phyloP scores from a whole-genome alignment of 23 red algal genomes.

The Gracilaria caudata region DNA sequence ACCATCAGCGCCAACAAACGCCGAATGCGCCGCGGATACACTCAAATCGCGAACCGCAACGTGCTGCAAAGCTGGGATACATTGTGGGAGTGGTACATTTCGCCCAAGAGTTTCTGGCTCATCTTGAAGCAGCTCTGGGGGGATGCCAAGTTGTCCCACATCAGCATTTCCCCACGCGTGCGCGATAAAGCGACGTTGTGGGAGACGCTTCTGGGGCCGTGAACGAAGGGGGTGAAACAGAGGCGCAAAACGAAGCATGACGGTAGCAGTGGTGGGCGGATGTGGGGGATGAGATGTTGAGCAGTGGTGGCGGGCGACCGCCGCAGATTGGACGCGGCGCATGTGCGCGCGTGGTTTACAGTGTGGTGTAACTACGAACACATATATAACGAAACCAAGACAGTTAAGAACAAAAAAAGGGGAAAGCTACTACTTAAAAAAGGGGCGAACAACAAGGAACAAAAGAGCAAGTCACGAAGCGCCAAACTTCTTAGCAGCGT shows the following conservation, averaged over 20 bases:
- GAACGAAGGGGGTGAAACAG: not conserved
- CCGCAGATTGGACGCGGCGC: not conserved
- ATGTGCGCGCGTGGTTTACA: not conserved
- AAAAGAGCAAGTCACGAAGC: not conserved
- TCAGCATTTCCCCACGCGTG: slow-evolving; percentile 67
- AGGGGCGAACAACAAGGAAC: not conserved
- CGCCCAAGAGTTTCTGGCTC: slow-evolving; percentile 48
- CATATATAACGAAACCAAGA: not conserved
- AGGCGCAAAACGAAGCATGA: not conserved
- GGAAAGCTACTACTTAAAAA: not conserved
- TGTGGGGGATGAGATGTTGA: not conserved
- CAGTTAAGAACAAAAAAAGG: not conserved
- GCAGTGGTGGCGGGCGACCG: not conserved
- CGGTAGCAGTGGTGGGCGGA: not conserved
- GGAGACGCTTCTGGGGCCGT: not conserved
- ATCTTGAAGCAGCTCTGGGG: not conserved
- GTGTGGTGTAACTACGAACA: not conserved
- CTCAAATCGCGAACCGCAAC: slow-evolving; percentile 1
- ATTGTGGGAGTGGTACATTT: not conserved
- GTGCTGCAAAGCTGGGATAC: slow-evolving; percentile 19
- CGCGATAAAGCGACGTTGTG: not conserved
- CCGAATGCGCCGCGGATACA: slow-evolving; percentile 31
- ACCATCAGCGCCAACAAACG: slow-evolving; percentile 38
- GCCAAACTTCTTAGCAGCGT: slow-evolving; percentile 17
- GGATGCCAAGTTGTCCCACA: slow-evolving; percentile 43